These are phyloP conservation scores for Eragrostis nindensis DNA, from an alignment of 176 grass and related monocot species.

Conservation along the genomic window DNA sequence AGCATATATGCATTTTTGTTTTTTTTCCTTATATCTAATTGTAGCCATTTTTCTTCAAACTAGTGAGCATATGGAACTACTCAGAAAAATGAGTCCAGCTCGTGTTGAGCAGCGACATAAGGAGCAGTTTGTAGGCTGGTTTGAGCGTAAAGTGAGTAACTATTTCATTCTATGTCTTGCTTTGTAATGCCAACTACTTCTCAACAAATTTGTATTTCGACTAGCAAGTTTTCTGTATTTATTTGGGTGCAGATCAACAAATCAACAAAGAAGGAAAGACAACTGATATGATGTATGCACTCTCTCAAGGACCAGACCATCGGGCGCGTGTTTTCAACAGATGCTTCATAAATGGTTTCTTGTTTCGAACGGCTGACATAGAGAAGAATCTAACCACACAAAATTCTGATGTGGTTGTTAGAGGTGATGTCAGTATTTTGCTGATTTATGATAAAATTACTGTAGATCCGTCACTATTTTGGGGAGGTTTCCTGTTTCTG, in stretches of 20 bases:
- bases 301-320: background rate
- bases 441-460: no score
- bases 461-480: no score
- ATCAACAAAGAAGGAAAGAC: background rate
- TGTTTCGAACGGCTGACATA: background rate
- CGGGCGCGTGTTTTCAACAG: background rate
- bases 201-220: no score
- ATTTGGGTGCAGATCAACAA: background rate
- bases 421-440: background rate
- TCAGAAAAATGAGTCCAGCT: no score
- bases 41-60: no score
- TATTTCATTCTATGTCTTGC: background rate
- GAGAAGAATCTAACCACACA: background rate
- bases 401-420: background rate
- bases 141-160: background rate
- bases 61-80: background rate
- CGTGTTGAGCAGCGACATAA: background rate
- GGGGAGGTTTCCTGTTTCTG: no score
- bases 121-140: conserved; percentile 3
- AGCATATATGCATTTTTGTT: background rate
- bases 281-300: background rate
- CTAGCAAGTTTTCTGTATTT: no score
- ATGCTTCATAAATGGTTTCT: background rate
- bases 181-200: no score
- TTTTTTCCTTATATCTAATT: no score